Base-by-base conservation (phyloP, 2,329 filamentous ascomycete genomes). In the Aspergillus tanneri region DNA sequence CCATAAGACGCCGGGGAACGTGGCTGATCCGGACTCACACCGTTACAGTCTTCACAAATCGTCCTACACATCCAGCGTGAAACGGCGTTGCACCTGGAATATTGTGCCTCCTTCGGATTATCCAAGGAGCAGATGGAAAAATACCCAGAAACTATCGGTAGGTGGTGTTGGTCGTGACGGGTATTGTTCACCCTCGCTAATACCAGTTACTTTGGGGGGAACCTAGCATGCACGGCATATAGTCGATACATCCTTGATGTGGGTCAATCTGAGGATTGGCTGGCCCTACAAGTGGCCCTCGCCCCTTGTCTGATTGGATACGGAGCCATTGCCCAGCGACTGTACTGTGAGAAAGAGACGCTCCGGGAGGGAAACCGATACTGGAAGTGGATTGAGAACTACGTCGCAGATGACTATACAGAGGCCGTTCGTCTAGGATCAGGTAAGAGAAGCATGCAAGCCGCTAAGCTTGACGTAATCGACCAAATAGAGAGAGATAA, bases 271-370 rank as follows among this genome's bases (percentile, higher is more conserved):
- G 84, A 93, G 64, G 90, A 96, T 72, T 95, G 86, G 84, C 77
- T 96, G 36, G 90, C 85, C 3, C 79, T 97, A 8, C 90, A 96
- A 62, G 76, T 96, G 53, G 85, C 89, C 4, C 77, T 96, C 45
- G 84, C 91, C 11, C 90, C 92, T 0, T 96, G 92, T 65, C 76
- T 96, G 24, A 79, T 96, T n/a, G 92, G 92, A 34, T 96, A 97
- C 66, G 86, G 86, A 8, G 82, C 82, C 47, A 88, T 95, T 50
- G 92, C 88, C 5, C 78, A 79, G 60, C 80, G 88, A 60, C 76
- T 96, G 3, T 77, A 84, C 58, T 75, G 75, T 11, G 84, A 87
- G 52, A 72, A 78, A 40, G 75, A 73, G n/a, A 86, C 83, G 27
- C 61, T 73, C 40, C 77, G 77, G 30, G 76, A 86, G 10, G 82